Evolutionary conservation across 2,329 filamentous ascomycete species (phyloP).

Genomic region (Aspergillus sp.): DNA sequence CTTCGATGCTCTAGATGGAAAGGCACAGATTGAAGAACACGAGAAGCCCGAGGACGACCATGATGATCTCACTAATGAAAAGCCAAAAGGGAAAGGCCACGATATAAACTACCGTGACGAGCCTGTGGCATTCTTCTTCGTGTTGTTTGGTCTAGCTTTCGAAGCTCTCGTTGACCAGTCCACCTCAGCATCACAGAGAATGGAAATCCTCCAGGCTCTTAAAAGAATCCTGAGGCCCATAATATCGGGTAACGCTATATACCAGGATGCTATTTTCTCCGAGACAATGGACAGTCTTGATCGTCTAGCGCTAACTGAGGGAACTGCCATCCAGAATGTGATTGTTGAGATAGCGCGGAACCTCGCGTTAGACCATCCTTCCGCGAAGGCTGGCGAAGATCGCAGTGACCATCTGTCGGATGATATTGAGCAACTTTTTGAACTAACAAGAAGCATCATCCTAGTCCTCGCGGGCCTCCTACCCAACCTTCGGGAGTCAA

Average conservation of each 20-base stretch:
- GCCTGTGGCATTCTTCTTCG: conserved; percentile 97
- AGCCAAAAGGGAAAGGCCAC: conserved; percentile 56
- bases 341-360: conserved; percentile 93
- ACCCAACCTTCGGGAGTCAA: conserved; percentile 63
- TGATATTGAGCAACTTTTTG: conserved; percentile 96
- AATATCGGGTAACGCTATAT: conserved; percentile 94
- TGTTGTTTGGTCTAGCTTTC: conserved; percentile 93
- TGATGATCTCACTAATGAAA: conserved; percentile 17
- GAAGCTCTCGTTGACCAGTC: conserved; percentile 87
- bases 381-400: conserved; percentile 69
- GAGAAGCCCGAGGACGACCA: conserved; percentile 24
- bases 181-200: conserved; percentile 70
- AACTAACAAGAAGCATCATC: conserved; percentile 93
- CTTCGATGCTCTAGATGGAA: conserved; percentile 93
- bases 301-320: conserved; percentile 86
- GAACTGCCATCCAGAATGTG: conserved; percentile 80
- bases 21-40: conserved; percentile 45
- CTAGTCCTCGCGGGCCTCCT: conserved; percentile 84
- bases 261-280: conserved; percentile 90
- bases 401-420: conserved; percentile 80
- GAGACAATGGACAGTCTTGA: conserved; percentile 97
- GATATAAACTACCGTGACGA: conserved; percentile 98
- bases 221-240: conserved; percentile 94
- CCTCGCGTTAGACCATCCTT: conserved; percentile 86
- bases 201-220: conserved; percentile 85